phyloP scores from a whole-genome alignment of 768 basidiomycete genomes.

The Coprinopsis sp. region DNA sequence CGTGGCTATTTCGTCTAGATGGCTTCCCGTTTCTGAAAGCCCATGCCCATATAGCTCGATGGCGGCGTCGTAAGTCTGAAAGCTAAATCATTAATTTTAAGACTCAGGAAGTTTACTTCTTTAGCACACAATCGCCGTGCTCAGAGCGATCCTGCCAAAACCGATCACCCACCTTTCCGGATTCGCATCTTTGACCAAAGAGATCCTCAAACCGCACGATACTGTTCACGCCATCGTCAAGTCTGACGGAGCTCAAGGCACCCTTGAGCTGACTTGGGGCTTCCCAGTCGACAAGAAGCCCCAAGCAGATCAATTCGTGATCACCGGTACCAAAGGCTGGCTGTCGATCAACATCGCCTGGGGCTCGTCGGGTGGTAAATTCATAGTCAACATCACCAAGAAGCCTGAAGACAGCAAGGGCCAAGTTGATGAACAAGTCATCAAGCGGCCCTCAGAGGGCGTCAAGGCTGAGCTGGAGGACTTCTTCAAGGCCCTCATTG shows the following conservation, averaged over 20 bases:
- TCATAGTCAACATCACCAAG: conserved; percentile 35
- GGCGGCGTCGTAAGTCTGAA: conserved; percentile 62
- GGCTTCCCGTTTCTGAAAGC: background rate
- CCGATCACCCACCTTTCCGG: conserved; percentile 54
- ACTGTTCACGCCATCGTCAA: conserved; percentile 60
- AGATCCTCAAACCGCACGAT: conserved; percentile 74
- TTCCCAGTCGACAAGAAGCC: conserved; percentile 43
- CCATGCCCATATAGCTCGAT: conserved; percentile 48
- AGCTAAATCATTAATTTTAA: conserved; percentile 4
- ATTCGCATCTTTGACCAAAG: conserved; percentile 63
- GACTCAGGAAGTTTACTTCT: conserved; percentile 1
- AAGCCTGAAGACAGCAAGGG: conserved; percentile 34
- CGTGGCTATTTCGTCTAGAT: conserved; percentile 27
- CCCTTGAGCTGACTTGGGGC: conserved; percentile 59
- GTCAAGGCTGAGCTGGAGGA: conserved; percentile 52
- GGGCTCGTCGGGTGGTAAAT: conserved; percentile 27
- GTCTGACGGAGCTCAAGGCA: conserved; percentile 52
- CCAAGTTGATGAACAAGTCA: conserved; percentile 44
- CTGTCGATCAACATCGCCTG: conserved; percentile 39
- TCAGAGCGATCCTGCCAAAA: conserved; percentile 55
- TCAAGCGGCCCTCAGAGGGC: conserved; percentile 46
- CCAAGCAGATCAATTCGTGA: conserved; percentile 34
- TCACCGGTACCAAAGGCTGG: conserved; percentile 65
- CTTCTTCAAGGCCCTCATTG: conserved; percentile 57
- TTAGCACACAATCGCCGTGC: conserved; percentile 63